Evolutionary conservation across 2,329 filamentous ascomycete species (phyloP).

Genomic region (Dothidotthia symphoricarpi): DNA sequence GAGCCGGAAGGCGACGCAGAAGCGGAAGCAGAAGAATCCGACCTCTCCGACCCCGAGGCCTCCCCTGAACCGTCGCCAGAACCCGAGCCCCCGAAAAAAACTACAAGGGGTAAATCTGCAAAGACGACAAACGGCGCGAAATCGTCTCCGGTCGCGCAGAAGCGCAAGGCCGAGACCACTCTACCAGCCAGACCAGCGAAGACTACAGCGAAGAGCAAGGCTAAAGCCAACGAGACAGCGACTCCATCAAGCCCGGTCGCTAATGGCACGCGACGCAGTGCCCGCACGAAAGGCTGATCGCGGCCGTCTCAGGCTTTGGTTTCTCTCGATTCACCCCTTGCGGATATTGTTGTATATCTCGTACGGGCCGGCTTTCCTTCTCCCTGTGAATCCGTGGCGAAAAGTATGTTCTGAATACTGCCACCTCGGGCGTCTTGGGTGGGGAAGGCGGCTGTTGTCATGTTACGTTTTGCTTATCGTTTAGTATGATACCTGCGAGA

Average conservation of each 20-base stretch:
- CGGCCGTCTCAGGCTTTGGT: not conserved
- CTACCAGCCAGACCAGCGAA: conserved; percentile 8
- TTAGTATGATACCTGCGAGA: too few relatives aligned
- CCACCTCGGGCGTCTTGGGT: too few relatives aligned
- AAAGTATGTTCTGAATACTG: too few relatives aligned
- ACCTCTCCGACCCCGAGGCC: conserved; percentile 14
- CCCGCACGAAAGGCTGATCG: conserved; percentile 15
- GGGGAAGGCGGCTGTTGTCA: too few relatives aligned
- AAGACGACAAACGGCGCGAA: conserved; percentile 19
- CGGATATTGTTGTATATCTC: not conserved
- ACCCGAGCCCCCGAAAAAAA: conserved; percentile 17
- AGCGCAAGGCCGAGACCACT: conserved; percentile 11
- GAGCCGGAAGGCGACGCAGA: conserved; percentile 1
- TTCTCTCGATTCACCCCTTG: not conserved
- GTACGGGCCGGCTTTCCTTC: too few relatives aligned
- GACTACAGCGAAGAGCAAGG: conserved; percentile 14
- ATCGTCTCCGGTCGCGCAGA: conserved; percentile 15
- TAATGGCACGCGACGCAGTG: conserved; percentile 24
- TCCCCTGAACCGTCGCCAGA: conserved; percentile 17
- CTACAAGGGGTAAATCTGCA: conserved; percentile 12
- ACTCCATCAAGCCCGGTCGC: conserved; percentile 14
- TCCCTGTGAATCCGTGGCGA: too few relatives aligned
- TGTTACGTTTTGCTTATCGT: too few relatives aligned
- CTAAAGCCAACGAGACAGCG: conserved; percentile 12
- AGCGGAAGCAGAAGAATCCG: conserved; percentile 12